Evolutionary conservation across 2,329 filamentous ascomycete genomes (phyloP).

Genomic region (Lachnellula cervina): DNA sequence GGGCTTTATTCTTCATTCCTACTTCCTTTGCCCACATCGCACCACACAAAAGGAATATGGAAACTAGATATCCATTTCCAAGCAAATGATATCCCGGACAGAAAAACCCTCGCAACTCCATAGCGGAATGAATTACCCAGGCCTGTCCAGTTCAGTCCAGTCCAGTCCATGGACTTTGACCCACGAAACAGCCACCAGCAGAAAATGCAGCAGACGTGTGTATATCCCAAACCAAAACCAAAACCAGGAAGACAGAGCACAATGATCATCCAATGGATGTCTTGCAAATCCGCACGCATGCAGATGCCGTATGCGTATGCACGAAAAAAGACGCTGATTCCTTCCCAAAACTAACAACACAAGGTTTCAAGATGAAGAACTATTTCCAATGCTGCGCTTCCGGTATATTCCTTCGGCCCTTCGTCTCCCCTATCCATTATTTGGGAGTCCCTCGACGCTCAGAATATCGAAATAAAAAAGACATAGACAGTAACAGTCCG

Average conservation of each 20-base stretch:
- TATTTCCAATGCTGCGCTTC: neutral
- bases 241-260: neutral
- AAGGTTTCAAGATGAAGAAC: constrained; percentile 6
- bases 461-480: neutral
- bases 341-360: constrained; percentile 7
- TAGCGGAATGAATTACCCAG: neutral
- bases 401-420: neutral
- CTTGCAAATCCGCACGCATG: constrained; percentile 12
- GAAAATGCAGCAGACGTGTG: constrained; percentile 23
- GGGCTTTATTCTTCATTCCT: no score
- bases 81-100: neutral
- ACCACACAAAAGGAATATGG: neutral
- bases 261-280: constrained; percentile 19
- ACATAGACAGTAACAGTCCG: neutral
- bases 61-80: neutral
- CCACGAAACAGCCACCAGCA: constrained; percentile 15
- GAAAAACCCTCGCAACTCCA: constrained; percentile 1
- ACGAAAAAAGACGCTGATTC: constrained; percentile 6
- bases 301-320: constrained; percentile 22
- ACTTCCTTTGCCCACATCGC: neutral
- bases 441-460: neutral
- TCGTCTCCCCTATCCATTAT: neutral
- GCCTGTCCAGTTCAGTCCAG: neutral
- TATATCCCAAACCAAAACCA: constrained; percentile 16
- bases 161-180: neutral